Base-by-base conservation (phyloP, 352 stramenopile species). In the Phytophthora tubulina region DNA sequence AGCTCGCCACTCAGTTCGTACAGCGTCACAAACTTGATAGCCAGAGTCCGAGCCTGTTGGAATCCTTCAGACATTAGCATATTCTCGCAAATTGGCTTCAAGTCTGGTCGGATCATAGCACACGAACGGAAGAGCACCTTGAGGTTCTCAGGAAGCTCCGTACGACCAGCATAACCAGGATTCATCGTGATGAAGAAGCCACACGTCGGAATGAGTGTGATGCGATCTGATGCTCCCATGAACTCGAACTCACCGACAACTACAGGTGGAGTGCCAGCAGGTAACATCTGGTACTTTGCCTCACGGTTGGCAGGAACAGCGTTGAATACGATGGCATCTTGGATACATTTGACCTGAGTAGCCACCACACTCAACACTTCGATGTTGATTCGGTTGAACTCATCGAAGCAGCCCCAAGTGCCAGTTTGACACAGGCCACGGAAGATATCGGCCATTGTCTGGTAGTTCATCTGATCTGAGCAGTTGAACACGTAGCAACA, bases 141-240 rank as follows among this genome's bases (percentile, higher is more conserved):
- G 1, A 98, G 66, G 53, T 97, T 98, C 54, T 96, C 91, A 6
- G 91, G 90, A 5, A 98, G 80, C 56, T 98, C 88, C 0, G 87
- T 95, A 4, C 89, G 87, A 10, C 88, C 95, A 10, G 92, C 92
- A 57, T 98, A 98, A 6, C 95, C 95, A 8, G 94, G 95, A 77
- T 98, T 98, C 95, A 98, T 98, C 8, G 95, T 98, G 65, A 98
- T 98, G 73, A 98, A 98, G 75, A 98, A 97, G 4, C 93, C 93
- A 50, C 89, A 96, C 1, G 88, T 97, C 10, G 89, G 89, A 41
- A 96, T 96, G 32, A 96, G 63, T 4, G 87, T 95, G 68, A 96
- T 96, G 6, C 87, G 83, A 53, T 97, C 90, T 0, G 89, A 95
- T 7, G 87, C 81, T 0, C 89, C 90, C 88, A 97, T 96, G 55